Conservation (phyloP, 768 basidiomycete genomes). For the Guyanaporus albipodus region DNA sequence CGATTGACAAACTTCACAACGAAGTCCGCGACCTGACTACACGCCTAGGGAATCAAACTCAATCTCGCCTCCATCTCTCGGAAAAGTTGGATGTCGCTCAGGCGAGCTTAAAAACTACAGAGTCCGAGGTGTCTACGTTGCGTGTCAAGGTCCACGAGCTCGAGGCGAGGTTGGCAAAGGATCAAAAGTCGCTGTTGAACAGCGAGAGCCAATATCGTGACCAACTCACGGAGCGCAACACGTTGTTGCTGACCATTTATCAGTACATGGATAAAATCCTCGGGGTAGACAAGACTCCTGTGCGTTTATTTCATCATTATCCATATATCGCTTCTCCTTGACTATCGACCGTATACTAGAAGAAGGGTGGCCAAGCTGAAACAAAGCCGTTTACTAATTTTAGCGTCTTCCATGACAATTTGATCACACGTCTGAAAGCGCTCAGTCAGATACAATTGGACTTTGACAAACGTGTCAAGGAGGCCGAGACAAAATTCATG, state of each 20-base stretch:
- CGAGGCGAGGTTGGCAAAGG: conserved; percentile 77
- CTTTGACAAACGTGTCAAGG: conserved; percentile 83
- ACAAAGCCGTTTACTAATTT: conserved; percentile 95
- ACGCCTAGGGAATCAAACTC: conserved; percentile 80
- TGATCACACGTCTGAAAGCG: conserved; percentile 81
- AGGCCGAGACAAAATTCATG: conserved; percentile 64
- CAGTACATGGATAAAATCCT: conserved; percentile 94
- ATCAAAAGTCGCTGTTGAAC: conserved; percentile 65
- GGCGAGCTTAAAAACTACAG: conserved; percentile 56
- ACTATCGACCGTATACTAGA: conserved; percentile 48
- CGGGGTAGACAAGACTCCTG: conserved; percentile 82
- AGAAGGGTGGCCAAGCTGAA: conserved; percentile 71
- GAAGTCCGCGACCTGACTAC: conserved; percentile 78
- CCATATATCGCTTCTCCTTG: neutral
- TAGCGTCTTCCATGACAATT: conserved; percentile 88
- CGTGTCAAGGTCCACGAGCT: conserved; percentile 67
- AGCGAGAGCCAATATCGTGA: conserved; percentile 84
- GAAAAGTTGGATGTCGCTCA: conserved; percentile 85
- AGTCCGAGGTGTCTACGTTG: conserved; percentile 58
- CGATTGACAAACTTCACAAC: conserved; percentile 69
- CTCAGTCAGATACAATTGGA: conserved; percentile 80
- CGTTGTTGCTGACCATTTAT: conserved; percentile 85
- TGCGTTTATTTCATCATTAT: conserved; percentile 39
- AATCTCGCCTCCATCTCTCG: conserved; percentile 77
- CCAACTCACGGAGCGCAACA: conserved; percentile 91